These are phyloP conservation scores for Tulasnella sp. DNA, from an alignment of 768 basidiomycete genomes.

Conservation along the genomic window DNA sequence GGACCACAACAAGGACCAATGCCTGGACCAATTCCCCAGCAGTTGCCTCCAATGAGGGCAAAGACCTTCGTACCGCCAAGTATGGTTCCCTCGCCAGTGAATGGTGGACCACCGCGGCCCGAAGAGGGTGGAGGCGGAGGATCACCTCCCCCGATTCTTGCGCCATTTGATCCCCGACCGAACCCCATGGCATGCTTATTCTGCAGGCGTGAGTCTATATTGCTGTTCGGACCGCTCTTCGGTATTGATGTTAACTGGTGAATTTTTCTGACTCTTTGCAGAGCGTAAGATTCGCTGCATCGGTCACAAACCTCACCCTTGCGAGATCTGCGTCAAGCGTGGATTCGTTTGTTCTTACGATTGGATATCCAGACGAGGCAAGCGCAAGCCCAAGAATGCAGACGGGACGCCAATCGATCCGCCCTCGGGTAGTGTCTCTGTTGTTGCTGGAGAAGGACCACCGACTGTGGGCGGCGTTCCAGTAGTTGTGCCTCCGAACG, in stretches of 20 bases:
- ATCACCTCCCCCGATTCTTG: constrained; percentile 10
- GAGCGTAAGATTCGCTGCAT: constrained; percentile 13
- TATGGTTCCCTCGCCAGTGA: constrained; percentile 6
- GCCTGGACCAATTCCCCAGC: background rate
- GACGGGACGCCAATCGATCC: constrained; percentile 7
- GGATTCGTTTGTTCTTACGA: constrained; percentile 11
- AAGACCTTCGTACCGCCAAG: constrained; percentile 10
- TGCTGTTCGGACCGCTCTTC: background rate
- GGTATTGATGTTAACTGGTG: background rate
- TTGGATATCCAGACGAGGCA: constrained; percentile 11
- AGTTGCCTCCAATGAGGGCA: background rate
- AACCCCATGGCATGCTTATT: constrained; percentile 13
- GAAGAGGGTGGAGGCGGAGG: constrained; percentile 7
- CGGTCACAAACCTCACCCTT: constrained; percentile 13
- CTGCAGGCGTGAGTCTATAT: constrained; percentile 5
- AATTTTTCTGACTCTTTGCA: background rate
- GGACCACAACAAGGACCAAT: background rate
- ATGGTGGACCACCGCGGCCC: background rate
- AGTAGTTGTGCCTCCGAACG: background rate
- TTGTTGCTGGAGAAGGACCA: background rate
- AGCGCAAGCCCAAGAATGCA: constrained; percentile 9
- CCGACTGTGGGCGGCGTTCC: constrained; percentile 11
- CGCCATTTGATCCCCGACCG: constrained; percentile 12
- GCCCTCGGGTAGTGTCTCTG: constrained; percentile 4
- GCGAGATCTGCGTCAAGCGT: constrained; percentile 12